Conservation (phyloP, 2,329 filamentous ascomycete genomes). For the Capronia americana region DNA sequence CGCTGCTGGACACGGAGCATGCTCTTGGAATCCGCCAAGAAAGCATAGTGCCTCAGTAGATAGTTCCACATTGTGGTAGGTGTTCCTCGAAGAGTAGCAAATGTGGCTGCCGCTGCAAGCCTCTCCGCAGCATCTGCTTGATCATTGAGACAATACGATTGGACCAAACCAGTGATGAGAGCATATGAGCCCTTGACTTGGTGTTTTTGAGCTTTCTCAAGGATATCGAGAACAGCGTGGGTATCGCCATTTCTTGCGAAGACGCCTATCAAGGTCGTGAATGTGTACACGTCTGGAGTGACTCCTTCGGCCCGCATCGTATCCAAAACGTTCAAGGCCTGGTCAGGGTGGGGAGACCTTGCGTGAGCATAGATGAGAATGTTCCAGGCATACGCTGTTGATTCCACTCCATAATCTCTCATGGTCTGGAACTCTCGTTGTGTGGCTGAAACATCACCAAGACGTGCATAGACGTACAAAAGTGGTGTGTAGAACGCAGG, state of each 20-base stretch:
- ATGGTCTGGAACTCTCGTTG: conserved; percentile 69
- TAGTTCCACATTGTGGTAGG: conserved; percentile 77
- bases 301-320: conserved; percentile 59
- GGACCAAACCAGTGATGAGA: conserved; percentile 70
- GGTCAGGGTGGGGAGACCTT: conserved; percentile 69
- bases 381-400: conserved; percentile 73
- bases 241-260: conserved; percentile 75
- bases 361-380: conserved; percentile 74
- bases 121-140: conserved; percentile 62
- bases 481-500: conserved; percentile 58
- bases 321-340: conserved; percentile 69
- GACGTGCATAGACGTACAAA: conserved; percentile 73
- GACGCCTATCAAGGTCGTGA: conserved; percentile 75
- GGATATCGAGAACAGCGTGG: conserved; percentile 69
- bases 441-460: conserved; percentile 68
- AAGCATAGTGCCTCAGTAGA: conserved; percentile 72
- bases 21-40: conserved; percentile 64
- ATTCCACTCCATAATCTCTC: conserved; percentile 61
- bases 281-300: conserved; percentile 68
- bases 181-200: conserved; percentile 59
- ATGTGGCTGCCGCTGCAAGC: conserved; percentile 64
- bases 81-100: conserved; percentile 57
- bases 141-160: conserved; percentile 68
- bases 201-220: conserved; percentile 65
- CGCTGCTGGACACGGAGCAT: conserved; percentile 60